Percentiles rank a stretch among this genome's conserved stretches.
These are phyloP conservation scores for Secale cereale DNA, from an alignment of 176 grass and related monocot genomes.

Conservation along the genomic window DNA sequence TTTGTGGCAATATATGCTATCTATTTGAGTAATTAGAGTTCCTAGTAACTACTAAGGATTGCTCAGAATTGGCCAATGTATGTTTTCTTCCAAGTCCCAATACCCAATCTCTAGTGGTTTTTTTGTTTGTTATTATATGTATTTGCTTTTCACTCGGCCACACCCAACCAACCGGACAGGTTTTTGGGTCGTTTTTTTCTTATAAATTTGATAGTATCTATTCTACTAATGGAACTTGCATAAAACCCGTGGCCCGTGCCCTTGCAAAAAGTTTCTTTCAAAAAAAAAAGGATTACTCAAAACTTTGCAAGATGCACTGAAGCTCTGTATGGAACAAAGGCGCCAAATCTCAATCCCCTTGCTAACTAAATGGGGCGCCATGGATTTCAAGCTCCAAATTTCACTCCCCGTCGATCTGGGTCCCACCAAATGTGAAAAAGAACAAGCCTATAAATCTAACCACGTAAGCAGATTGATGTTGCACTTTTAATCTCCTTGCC, in stretches of 20 bases:
- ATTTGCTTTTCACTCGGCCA: background rate
- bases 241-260: background rate
- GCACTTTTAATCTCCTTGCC: too few species aligned
- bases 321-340: background rate
- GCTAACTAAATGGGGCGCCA: background rate
- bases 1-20: slow-evolving; percentile 30
- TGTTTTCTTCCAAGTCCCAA: background rate
- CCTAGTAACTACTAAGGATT: background rate
- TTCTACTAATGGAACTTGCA: background rate
- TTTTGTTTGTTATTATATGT: background rate
- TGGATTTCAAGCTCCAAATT: background rate
- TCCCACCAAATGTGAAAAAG: background rate
- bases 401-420: background rate
- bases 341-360: background rate
- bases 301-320: background rate
- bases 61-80: background rate
- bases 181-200: background rate
- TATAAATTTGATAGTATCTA: background rate
- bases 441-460: background rate
- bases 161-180: too few species aligned
- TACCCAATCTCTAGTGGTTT: background rate
- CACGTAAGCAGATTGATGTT: too few species aligned
- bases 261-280: background rate
- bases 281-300: background rate
- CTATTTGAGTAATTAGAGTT: background rate